Evolutionary conservation across 305 asterid genomes (phyloP).

Genomic region (Solanum chacoense): DNA sequence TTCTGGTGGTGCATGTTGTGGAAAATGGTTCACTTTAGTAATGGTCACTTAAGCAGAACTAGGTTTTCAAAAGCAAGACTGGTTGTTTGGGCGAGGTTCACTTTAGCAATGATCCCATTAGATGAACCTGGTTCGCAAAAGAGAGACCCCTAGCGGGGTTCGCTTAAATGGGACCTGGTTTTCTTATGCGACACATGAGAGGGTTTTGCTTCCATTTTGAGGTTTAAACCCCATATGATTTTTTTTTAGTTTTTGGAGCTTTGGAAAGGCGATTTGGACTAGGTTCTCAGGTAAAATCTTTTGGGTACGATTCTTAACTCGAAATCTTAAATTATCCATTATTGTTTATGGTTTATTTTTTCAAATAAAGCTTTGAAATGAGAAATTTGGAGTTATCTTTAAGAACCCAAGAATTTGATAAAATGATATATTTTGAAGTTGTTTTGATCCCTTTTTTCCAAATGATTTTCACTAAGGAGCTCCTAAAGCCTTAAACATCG

Average conservation of each 20-base stretch:
- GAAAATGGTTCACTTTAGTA: neutral
- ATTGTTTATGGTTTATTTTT: neutral
- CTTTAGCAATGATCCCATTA: neutral
- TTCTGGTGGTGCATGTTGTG: neutral
- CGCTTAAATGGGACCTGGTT: neutral
- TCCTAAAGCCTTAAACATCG: too few relatives aligned
- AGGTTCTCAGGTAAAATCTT: neutral
- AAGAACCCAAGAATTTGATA: neutral
- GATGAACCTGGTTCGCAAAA: neutral
- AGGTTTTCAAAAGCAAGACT: neutral
- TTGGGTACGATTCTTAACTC: neutral
- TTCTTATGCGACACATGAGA: neutral
- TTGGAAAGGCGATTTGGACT: neutral
- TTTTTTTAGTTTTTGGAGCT: neutral
- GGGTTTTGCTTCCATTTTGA: neutral
- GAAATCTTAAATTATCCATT: neutral
- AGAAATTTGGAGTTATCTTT: neutral
- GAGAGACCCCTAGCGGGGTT: neutral
- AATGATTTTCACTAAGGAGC: neutral
- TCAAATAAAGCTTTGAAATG: too few relatives aligned
- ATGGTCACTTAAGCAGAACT: neutral
- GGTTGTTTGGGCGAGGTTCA: neutral
- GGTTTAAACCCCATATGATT: neutral
- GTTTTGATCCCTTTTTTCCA: neutral
- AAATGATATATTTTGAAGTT: neutral